Base-by-base conservation (phyloP, 805 yeast genomes). In the Candida adriatica region DNA sequence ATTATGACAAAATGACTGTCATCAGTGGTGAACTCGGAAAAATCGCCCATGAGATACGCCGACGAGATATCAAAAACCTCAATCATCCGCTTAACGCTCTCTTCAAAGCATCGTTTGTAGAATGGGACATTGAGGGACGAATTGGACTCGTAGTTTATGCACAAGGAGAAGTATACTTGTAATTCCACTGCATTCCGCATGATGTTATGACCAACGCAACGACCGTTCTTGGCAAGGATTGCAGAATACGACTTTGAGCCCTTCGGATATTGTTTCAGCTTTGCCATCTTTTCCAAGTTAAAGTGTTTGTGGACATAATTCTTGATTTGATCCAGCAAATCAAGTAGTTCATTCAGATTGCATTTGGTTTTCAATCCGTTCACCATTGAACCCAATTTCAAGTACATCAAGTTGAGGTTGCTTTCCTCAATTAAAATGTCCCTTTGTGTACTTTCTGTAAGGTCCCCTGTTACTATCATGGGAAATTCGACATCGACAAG, bases 401-500 rank as follows among this genome's bases (percentile, higher is more conserved):
- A 13, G 20, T 37, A 42, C 8, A 38, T 13, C 13, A 24, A 30
- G 13, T 37, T 18, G 15, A 47, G 9, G 2, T 21, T 28, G 3
- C 24, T 11, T 4, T 20, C 24, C 15, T 26, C 33, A 6, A 31
- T 26, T 6, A 34, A 15, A 1, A 35, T 28, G 13, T 45, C 43
- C 14, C 38, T 27, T 16, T 42, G 42, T 1, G 33, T 23, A 10
- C 27, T 36, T 14, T 39, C 42, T 20, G 44, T 9, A 1, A 33
- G 33, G 22, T 43, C 48, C 10, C 30, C 20, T 1, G 43, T 30
- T 11, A 20, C 22, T 4, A 33, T 15, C 18, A 37, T 23, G 8
- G 49, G 49, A 26, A 33, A 33, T 2, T 29, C 29, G 14, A 47
- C 51, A 28, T 45, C 37, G n/a, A 24, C 13, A 3, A 14, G 15